These are phyloP conservation scores for Colletotrichum kahawae DNA, from an alignment of 2,329 filamentous ascomycete species.

Conservation along the genomic window DNA sequence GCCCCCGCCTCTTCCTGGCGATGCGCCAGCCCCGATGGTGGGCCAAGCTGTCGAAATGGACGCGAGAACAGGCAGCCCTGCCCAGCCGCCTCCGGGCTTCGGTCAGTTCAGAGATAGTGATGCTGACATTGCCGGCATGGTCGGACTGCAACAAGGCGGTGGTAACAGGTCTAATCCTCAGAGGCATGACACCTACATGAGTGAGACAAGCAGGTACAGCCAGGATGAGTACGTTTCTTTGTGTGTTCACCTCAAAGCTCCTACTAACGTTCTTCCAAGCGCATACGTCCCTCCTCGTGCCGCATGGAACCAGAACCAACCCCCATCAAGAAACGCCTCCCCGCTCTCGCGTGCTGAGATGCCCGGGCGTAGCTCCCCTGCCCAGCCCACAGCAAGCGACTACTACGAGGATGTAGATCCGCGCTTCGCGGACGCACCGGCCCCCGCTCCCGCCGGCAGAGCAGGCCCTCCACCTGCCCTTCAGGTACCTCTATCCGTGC, in stretches of 20 bases:
- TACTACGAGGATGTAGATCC: slow-evolving; percentile 97
- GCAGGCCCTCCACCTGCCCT: slow-evolving; percentile 18
- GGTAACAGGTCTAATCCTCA: slow-evolving; percentile 28
- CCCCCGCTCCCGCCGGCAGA: slow-evolving; percentile 21
- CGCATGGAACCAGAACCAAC: slow-evolving; percentile 56
- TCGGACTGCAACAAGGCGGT: slow-evolving; percentile 68
- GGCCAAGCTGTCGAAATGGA: slow-evolving; percentile 84
- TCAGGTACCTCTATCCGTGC: slow-evolving; percentile 27
- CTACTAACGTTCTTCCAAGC: slow-evolving; percentile 41
- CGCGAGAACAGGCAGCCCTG: slow-evolving; percentile 63
- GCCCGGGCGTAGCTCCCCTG: slow-evolving; percentile 35
- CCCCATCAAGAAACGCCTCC: slow-evolving; percentile 50
- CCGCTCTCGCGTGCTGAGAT: slow-evolving; percentile 46
- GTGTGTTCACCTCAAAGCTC: slow-evolving; percentile 23
- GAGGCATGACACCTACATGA: slow-evolving; percentile 58
- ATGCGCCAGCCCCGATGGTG: slow-evolving; percentile 44
- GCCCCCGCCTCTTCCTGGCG: slow-evolving; percentile 63
- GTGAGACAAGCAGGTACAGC: slow-evolving; percentile 75
- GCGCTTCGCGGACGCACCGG: slow-evolving; percentile 64
- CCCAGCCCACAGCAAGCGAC: slow-evolving; percentile 42
- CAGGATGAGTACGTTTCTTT: slow-evolving; percentile 68
- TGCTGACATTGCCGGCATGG: slow-evolving; percentile 75
- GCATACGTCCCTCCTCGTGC: slow-evolving; percentile 61
- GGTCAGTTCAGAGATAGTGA: slow-evolving; percentile 67
- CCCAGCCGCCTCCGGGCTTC: slow-evolving; percentile 44